Evolutionary conservation across 306 rosid species (phyloP), one percentile per base, ranked within the genome.

Genomic region (Citrullus amarus): DNA sequence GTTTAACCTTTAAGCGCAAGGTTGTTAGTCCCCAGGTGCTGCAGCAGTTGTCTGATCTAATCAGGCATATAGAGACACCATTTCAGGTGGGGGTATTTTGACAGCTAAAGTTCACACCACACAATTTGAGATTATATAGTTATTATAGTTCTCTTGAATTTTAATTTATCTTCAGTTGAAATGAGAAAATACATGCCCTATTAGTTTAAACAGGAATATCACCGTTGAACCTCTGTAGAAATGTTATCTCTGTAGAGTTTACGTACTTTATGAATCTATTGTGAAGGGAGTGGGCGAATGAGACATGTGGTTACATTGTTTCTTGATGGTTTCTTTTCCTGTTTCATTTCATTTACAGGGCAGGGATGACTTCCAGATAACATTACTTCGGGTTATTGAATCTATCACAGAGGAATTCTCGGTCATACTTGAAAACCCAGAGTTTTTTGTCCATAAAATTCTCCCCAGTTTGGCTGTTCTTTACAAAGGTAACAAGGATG

Each of bases 301-400:
- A 48, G 18, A 73, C 8, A 51, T 7, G 30, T 44, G 77, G 22
- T 25, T 30, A 30, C 61, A 73, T 73, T 73, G 76, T 51, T 48
- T 30, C 25, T 30, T 73, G 44, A 73, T 28, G 39, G 80, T 32
- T 54, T 36, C 61, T 78, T 78, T 70, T 69, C 54, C 16, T 32
- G 18, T 18, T 66, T 38, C 58, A 41, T 38, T 82, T 86, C 79
- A 75, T 56, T 86, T 87, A 57, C 92, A 95, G 98, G 99, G 99
- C 81, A 88, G 99, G 89, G 99, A 92, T 80, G 99, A 95, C 76
- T 90, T 95, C 87, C 99, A 92, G 86, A 92, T 90, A 84, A 90
- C 98, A 75, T 95, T 91, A 78, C 99, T 95, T 82, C 92, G 93
- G 62, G 81, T 91, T 81, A 81, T 92, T 61, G 97, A 95, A 85